phyloP scores from a whole-genome alignment of 768 basidiomycete species.

The Boletellus sp. region DNA sequence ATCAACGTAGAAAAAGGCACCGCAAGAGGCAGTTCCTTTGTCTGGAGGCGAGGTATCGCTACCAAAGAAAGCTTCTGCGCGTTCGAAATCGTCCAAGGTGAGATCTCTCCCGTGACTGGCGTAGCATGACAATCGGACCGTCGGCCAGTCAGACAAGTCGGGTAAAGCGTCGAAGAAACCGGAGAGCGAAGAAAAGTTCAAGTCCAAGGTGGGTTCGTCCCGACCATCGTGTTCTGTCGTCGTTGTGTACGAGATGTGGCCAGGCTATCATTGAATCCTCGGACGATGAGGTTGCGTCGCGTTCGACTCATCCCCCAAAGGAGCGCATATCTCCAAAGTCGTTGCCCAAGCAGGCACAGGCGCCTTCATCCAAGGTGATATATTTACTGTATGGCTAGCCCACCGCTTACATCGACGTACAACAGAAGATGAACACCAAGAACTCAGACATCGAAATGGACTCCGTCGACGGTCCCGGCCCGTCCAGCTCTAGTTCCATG shows the following conservation, averaged over 20 bases:
- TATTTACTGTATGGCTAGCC: not conserved
- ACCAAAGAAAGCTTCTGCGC: conserved; percentile 11
- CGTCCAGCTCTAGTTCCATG: conserved; percentile 10
- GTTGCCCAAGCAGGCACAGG: conserved; percentile 13
- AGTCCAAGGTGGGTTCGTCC: conserved; percentile 23
- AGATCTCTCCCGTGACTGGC: not conserved
- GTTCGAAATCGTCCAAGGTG: conserved; percentile 11
- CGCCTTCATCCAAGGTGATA: not conserved
- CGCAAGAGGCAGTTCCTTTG: not conserved
- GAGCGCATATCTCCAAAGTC: conserved; percentile 1
- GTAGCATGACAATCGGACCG: not conserved
- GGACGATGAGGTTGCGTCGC: conserved; percentile 21
- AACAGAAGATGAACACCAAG: conserved; percentile 1
- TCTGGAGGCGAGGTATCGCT: conserved; percentile 2
- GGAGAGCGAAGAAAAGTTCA: conserved; percentile 20
- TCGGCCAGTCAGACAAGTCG: conserved; percentile 10
- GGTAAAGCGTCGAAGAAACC: conserved; percentile 12
- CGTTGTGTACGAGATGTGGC: not conserved
- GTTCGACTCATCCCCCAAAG: conserved; percentile 10
- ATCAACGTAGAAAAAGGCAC: conserved; percentile 1
- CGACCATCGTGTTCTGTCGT: not conserved
- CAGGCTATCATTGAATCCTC: conserved; percentile 30
- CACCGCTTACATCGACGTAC: not conserved
- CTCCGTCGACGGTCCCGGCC: conserved; percentile 1
- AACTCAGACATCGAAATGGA: conserved; percentile 13